phyloP scores from a whole-genome alignment of 192 early-diverging fungal species.

The Podila minutissima region DNA sequence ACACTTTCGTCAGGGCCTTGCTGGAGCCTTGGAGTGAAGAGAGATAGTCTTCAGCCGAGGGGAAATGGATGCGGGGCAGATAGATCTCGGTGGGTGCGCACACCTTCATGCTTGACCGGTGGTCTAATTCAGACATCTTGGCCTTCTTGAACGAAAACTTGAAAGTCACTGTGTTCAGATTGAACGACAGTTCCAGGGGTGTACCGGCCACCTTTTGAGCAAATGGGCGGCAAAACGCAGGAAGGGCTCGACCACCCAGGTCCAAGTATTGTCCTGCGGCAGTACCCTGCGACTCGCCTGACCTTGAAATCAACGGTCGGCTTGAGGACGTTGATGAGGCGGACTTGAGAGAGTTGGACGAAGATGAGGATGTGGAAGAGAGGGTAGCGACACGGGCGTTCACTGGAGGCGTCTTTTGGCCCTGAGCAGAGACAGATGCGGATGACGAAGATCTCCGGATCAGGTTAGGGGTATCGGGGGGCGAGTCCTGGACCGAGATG shows the following conservation, averaged over 20 bases:
- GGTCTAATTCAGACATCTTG: background rate
- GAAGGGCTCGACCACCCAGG: slow-evolving; percentile 38
- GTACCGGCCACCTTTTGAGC: slow-evolving; percentile 47
- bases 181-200: slow-evolving; percentile 42
- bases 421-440: background rate
- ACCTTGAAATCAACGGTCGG: slow-evolving; percentile 5
- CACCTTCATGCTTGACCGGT: slow-evolving; percentile 6
- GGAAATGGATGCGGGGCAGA: slow-evolving; percentile 57
- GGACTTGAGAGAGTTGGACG: slow-evolving; percentile 13
- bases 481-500: slow-evolving; percentile 16
- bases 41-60: slow-evolving; percentile 37
- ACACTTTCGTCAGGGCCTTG: background rate
- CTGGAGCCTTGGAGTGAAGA: slow-evolving; percentile 4
- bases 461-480: slow-evolving; percentile 1
- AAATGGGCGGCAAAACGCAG: slow-evolving; percentile 49
- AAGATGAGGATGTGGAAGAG: slow-evolving; percentile 10
- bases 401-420: background rate
- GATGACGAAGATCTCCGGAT: background rate
- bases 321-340: background rate
- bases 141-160: slow-evolving; percentile 37
- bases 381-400: slow-evolving; percentile 7
- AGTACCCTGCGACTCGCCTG: background rate
- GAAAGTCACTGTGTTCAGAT: slow-evolving; percentile 41
- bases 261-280: slow-evolving; percentile 4
- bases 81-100: slow-evolving; percentile 57